Conservation (phyloP, 2,329 filamentous ascomycete species). For the Alternaria brassicae region DNA sequence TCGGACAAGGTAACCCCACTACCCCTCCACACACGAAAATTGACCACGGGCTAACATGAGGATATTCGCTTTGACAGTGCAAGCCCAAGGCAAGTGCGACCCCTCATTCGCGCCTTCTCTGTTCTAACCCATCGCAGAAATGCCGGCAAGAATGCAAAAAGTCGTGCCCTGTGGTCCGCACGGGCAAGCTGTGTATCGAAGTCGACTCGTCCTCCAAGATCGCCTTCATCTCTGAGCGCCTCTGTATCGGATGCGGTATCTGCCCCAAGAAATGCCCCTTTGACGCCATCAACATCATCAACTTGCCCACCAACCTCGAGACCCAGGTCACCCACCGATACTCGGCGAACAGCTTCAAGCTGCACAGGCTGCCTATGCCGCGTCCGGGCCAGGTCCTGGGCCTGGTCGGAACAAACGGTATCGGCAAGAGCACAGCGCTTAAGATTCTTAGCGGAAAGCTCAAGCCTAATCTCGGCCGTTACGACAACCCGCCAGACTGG, state of each 20-base stretch:
- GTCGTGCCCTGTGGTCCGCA: constrained; percentile 95
- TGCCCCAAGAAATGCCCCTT: constrained; percentile 99
- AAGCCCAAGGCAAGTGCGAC: constrained; percentile 75
- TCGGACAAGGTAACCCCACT: constrained; percentile 81
- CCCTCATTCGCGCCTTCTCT: constrained; percentile 22
- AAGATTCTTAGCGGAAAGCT: constrained; percentile 99
- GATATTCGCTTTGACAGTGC: constrained; percentile 67
- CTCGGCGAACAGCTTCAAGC: constrained; percentile 99
- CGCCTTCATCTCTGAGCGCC: constrained; percentile 94
- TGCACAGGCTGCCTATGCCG: constrained; percentile 94
- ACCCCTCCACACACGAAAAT: constrained; percentile 51
- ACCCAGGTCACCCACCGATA: constrained; percentile 98
- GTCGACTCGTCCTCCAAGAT: constrained; percentile 87
- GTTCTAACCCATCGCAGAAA: constrained; percentile 68
- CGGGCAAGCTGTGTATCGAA: constrained; percentile 97
- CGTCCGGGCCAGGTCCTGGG: constrained; percentile 94
- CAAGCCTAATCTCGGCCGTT: constrained; percentile 95
- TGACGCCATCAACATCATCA: constrained; percentile 99
- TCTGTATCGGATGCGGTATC: constrained; percentile 99
- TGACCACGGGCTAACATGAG: constrained; percentile 40
- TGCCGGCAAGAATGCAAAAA: constrained; percentile 99
- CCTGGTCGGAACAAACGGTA: constrained; percentile 99
- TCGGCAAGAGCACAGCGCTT: constrained; percentile 98
- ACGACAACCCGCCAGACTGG: constrained; percentile 98
- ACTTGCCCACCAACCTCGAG: constrained; percentile 98